Evolutionary conservation across 805 yeast genomes (phyloP).

Genomic region (Myxozyma sirexii): DNA sequence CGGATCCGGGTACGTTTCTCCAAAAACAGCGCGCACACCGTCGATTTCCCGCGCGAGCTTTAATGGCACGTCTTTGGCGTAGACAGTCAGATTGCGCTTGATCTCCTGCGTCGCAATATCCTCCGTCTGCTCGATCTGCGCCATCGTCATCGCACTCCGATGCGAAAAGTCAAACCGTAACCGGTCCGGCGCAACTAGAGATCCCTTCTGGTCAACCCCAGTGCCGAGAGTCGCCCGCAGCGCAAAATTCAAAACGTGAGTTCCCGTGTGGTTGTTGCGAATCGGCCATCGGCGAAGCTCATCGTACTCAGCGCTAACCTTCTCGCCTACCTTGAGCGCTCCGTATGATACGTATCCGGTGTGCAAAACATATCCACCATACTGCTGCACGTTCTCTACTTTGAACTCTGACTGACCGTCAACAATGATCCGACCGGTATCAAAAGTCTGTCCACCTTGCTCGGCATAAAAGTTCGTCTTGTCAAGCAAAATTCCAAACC

Average conservation of each 20-base stretch:
- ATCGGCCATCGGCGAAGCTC: slow-evolving; percentile 94
- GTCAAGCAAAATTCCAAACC: slow-evolving; percentile 81
- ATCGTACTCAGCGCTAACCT: slow-evolving; percentile 83
- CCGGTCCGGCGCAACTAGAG: slow-evolving; percentile 92
- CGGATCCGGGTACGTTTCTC: slow-evolving; percentile 98
- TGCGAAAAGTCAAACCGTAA: slow-evolving; percentile 95
- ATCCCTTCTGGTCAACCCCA: slow-evolving; percentile 92
- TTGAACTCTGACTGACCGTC: slow-evolving; percentile 87
- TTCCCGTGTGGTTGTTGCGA: slow-evolving; percentile 97
- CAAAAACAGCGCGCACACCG: slow-evolving; percentile 96
- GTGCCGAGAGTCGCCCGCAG: slow-evolving; percentile 84
- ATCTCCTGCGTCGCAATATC: slow-evolving; percentile 70
- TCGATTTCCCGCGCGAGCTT: slow-evolving; percentile 69
- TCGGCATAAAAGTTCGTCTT: slow-evolving; percentile 96
- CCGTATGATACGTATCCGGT: slow-evolving; percentile 88
- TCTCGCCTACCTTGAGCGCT: slow-evolving; percentile 62
- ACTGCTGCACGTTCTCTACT: slow-evolving; percentile 87
- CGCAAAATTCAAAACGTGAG: slow-evolving; percentile 90
- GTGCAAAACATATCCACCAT: slow-evolving; percentile 94
- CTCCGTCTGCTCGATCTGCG: slow-evolving; percentile 78
- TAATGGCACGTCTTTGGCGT: slow-evolving; percentile 79
- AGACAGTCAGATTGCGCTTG: slow-evolving; percentile 70
- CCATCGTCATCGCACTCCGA: slow-evolving; percentile 75
- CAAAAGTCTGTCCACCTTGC: slow-evolving; percentile 98
- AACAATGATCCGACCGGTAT: slow-evolving; percentile 87